A percentile compares a stretch with the other conserved stretches of the same genome.
These are phyloP conservation scores for Poterioochromonas sp. DNA, from an alignment of 352 stramenopile species.

Conservation along the genomic window DNA sequence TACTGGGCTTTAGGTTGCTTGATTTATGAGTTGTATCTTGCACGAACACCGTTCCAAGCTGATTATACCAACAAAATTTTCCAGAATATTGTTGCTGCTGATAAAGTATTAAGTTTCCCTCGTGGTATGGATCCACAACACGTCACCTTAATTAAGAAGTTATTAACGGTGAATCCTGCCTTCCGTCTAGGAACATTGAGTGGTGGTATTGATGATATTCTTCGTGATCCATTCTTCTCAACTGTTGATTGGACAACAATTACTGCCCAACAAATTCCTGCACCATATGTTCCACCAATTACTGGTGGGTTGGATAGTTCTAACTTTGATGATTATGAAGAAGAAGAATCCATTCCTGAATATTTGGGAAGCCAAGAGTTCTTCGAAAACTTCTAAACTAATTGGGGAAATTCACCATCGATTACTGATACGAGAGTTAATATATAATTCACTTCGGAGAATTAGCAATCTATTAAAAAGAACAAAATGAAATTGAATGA, in stretches of 20 bases:
- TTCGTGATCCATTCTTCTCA: slow-evolving; percentile 22
- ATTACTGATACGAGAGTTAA: no score
- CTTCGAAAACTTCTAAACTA: slow-evolving; percentile 39
- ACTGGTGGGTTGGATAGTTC: slow-evolving; percentile 62
- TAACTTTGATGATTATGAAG: slow-evolving; percentile 68
- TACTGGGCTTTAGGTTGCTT: slow-evolving; percentile 85
- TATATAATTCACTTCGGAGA: no score
- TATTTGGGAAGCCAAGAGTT: slow-evolving; percentile 36
- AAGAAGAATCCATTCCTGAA: slow-evolving; percentile 48
- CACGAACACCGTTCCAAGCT: slow-evolving; percentile 73
- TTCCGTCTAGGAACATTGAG: slow-evolving; percentile 65
- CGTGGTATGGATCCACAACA: slow-evolving; percentile 44
- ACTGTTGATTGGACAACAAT: slow-evolving; percentile 64
- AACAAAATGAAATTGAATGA: no score
- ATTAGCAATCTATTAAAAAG: no score
- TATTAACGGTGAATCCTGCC: slow-evolving; percentile 68
- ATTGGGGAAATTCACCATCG: no score
- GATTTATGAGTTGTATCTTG: slow-evolving; percentile 81
- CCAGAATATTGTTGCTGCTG: slow-evolving; percentile 48
- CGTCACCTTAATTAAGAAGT: slow-evolving; percentile 65
- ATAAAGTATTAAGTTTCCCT: slow-evolving; percentile 36
- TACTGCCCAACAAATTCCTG: slow-evolving; percentile 51
- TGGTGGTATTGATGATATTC: slow-evolving; percentile 61
- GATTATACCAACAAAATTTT: slow-evolving; percentile 72
- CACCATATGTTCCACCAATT: slow-evolving; percentile 63